Evolutionary conservation across 371 early-diverging fungal genomes (phyloP), one percentile per base, ranked within the genome.

Genomic region (Batrachochytrium dendrobatidis): DNA sequence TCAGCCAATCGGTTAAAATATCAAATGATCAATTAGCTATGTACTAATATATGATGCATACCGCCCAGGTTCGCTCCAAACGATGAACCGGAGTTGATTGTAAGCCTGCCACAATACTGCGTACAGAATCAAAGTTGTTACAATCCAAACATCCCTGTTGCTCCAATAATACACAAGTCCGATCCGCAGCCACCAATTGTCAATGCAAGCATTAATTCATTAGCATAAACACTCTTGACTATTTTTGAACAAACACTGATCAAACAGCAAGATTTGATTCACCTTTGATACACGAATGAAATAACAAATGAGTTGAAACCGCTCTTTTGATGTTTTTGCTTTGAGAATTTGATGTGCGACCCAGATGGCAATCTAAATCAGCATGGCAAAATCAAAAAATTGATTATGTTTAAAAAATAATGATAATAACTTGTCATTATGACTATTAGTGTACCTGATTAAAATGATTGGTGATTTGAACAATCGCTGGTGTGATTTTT

Each of bases 251-350:
- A 6, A 49, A 22, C 28, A 53, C 25, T 12, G 25, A 7, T 53
- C 56, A 7, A 56, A 8, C 12, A 55, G 54, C 8, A 56, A 54
- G 54, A 15, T 26, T 28, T 6, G 8, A 17, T 30, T 18, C 39
- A 70, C 70, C 55, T 70, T 59, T 33, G 70, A 67, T 8, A 67
- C 70, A 22, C 57, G 44, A 22, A 70, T 68, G 46, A 62, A 70
- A 34, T 64, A 61, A 22, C 61, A 56, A 0, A 70, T 45, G 5
- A 64, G 45, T 43, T 70, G 64, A 24, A 67, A 61, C 46, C 70
- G 34, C 30, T 59, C 53, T 46, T 70, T 59, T n/a, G 61, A 44
- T 24, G 61, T 58, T 34, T 45, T 39, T 7, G 68, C 53, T 7
- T 56, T 49, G 0, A 70, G 48, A 26, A 70, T 66, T 60, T 67